phyloP scores from a whole-genome alignment of 768 basidiomycete genomes.

The Pleurotus tuoliensis region DNA sequence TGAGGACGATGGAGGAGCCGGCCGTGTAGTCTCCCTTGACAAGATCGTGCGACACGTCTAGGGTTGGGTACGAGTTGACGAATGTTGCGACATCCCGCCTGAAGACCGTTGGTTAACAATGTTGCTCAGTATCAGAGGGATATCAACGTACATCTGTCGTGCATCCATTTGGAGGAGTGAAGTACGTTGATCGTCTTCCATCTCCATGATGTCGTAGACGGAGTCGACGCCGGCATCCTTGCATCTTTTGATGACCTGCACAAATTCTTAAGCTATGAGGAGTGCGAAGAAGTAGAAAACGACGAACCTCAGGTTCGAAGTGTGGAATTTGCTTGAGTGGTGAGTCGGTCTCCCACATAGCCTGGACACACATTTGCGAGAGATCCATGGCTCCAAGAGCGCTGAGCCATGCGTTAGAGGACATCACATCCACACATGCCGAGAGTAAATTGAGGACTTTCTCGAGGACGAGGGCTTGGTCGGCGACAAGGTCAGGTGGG shows the following conservation, averaged over 20 bases:
- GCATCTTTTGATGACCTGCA: slow-evolving; percentile 78
- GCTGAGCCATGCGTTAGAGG: slow-evolving; percentile 91
- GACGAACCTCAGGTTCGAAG: slow-evolving; percentile 80
- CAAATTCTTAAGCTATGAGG: neutral
- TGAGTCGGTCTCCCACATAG: slow-evolving; percentile 96
- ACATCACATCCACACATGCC: slow-evolving; percentile 98
- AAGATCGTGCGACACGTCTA: slow-evolving; percentile 88
- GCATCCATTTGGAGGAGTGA: slow-evolving; percentile 80
- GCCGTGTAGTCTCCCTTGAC: slow-evolving; percentile 85
- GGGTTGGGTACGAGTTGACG: slow-evolving; percentile 95
- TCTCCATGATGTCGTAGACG: slow-evolving; percentile 97
- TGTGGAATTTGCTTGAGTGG: slow-evolving; percentile 95
- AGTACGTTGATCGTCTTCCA: slow-evolving; percentile 90
- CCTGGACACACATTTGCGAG: slow-evolving; percentile 98
- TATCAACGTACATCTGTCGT: slow-evolving; percentile 72
- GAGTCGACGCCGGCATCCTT: slow-evolving; percentile 78
- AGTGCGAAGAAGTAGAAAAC: neutral
- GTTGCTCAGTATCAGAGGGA: slow-evolving; percentile 10
- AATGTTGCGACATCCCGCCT: slow-evolving; percentile 95
- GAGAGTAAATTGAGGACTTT: slow-evolving; percentile 90
- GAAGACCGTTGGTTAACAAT: slow-evolving; percentile 10
- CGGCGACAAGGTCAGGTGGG: slow-evolving; percentile 90
- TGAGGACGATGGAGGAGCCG: slow-evolving; percentile 75
- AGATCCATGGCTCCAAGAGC: slow-evolving; percentile 97
- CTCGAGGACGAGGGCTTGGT: slow-evolving; percentile 83